Conservation (phyloP, 2,329 filamentous ascomycete genomes). For the Berkeleyomyces basicola region DNA sequence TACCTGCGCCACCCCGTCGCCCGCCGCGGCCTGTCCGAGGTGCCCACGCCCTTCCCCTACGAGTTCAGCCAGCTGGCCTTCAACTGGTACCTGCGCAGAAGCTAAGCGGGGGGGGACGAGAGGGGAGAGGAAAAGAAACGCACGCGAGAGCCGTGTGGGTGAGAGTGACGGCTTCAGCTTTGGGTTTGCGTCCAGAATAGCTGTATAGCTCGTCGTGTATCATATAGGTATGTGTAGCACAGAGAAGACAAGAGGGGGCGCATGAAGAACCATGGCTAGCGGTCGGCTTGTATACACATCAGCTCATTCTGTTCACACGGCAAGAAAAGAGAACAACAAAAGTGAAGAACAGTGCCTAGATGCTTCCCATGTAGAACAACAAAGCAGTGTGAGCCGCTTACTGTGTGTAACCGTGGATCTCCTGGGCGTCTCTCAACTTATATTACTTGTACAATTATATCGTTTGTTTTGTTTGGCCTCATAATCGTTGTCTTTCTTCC, state of each 20-base stretch:
- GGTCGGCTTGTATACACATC: not conserved
- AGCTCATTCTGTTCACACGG: not conserved
- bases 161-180: not conserved
- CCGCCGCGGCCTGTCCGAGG: slow-evolving; percentile 60
- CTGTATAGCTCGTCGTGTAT: slow-evolving; percentile 1
- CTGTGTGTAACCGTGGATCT: not conserved
- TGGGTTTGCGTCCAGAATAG: not conserved
- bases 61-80: slow-evolving; percentile 66
- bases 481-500: not conserved
- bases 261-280: not conserved
- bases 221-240: not conserved
- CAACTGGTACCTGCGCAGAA: slow-evolving; percentile 81
- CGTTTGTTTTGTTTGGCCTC: not conserved
- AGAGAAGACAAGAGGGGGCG: not conserved
- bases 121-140: not conserved
- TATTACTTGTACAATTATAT: slow-evolving; percentile 4
- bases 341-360: not conserved
- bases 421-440: not conserved
- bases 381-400: not conserved
- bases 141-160: not conserved
- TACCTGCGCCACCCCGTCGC: slow-evolving; percentile 91
- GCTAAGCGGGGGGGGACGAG: slow-evolving; percentile 29
- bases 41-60: slow-evolving; percentile 64
- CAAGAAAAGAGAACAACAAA: not conserved
- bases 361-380: not conserved